phyloP scores from a whole-genome alignment of 306 rosid species.

The Erythrophleum fordii region DNA sequence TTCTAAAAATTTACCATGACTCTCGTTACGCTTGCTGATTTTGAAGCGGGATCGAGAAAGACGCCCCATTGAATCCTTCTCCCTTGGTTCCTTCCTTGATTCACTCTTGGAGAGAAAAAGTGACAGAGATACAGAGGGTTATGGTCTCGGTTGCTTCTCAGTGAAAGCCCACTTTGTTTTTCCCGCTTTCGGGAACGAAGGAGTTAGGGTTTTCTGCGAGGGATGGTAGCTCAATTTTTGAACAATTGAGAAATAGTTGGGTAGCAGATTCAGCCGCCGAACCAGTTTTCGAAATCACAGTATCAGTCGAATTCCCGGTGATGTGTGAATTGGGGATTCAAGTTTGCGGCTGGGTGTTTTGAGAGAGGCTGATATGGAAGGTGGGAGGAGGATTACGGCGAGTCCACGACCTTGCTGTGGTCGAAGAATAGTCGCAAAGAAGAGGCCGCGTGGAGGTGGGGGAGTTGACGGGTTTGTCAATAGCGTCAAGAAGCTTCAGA shows the following conservation, averaged over 20 bases:
- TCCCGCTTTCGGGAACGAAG: background rate
- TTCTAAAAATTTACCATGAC: background rate
- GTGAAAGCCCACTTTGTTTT: background rate
- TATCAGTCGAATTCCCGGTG: background rate
- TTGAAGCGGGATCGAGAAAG: constrained; percentile 15
- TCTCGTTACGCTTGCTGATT: background rate
- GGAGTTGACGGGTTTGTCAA: constrained; percentile 40
- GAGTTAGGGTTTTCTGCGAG: background rate
- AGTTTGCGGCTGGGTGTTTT: background rate
- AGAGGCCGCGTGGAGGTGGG: constrained; percentile 36
- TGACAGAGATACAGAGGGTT: background rate
- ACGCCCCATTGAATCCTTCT: background rate
- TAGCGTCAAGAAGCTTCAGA: constrained; percentile 53
- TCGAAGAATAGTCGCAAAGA: constrained; percentile 45
- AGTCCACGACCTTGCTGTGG: constrained; percentile 50
- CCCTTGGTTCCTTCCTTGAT: background rate
- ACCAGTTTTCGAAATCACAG: background rate
- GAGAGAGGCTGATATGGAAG: constrained; percentile 23
- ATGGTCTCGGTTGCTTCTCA: background rate
- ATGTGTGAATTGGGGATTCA: constrained; percentile 1
- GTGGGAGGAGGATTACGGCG: constrained; percentile 46
- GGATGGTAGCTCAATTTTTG: background rate
- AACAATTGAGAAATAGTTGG: background rate
- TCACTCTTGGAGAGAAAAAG: background rate
- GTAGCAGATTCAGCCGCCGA: constrained; percentile 1